These are phyloP conservation scores for Tetradesmus lagerheimii DNA, from an alignment of 139 green algal genomes.

Conservation along the genomic window DNA sequence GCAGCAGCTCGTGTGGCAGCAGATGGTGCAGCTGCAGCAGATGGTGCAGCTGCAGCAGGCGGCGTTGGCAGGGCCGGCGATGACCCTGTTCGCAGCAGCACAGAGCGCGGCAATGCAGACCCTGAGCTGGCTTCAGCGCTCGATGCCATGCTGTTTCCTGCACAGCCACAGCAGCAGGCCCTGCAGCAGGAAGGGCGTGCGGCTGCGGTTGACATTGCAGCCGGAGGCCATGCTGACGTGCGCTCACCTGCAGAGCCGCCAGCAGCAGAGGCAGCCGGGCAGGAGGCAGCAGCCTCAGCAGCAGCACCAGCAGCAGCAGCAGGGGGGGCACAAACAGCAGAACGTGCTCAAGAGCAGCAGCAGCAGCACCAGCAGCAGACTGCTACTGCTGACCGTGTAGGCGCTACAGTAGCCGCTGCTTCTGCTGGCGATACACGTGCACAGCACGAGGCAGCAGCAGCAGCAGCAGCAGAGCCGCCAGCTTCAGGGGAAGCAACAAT, in stretches of 20 bases:
- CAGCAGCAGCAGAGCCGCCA: conserved; percentile 1
- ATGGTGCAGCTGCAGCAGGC: not conserved
- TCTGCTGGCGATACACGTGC: not conserved
- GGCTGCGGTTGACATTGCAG: not conserved
- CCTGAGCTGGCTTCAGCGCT: conserved; percentile 9
- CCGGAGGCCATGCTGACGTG: not conserved
- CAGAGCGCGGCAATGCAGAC: not conserved
- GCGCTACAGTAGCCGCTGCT: not conserved
- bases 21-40: not conserved
- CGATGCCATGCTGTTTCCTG: not conserved
- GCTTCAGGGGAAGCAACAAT: conserved; percentile 8
- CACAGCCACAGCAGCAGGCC: not conserved
- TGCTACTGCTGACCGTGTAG: not conserved
- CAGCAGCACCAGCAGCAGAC: not conserved
- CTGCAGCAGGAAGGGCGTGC: not conserved
- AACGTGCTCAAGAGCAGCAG: not conserved
- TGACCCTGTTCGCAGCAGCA: not conserved
- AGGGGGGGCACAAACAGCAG: not conserved
- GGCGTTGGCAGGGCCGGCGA: not conserved
- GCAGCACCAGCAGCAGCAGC: not conserved
- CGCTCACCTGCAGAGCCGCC: not conserved
- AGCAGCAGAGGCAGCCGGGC: not conserved
- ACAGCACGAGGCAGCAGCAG: not conserved
- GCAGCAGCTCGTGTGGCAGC: not conserved
- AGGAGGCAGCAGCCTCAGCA: not conserved